Base-by-base conservation (phyloP, 2,329 filamentous ascomycete species). In the Trichophyton simii region DNA sequence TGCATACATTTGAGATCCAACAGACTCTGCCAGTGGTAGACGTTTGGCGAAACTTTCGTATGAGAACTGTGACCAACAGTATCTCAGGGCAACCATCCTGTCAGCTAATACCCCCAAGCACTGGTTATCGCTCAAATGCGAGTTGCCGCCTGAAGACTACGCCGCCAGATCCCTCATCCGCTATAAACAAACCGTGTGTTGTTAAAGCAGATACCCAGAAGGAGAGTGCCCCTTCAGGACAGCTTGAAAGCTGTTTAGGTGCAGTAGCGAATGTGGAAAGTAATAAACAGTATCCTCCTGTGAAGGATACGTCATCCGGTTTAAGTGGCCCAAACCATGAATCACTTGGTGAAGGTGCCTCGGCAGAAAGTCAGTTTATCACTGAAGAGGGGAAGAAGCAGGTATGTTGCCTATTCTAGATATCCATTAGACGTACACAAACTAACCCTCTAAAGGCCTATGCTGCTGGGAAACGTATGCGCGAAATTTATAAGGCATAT, bases 1-100 rank as follows among this genome's bases (percentile, higher is more conserved):
- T 78, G 68, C 77, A 79, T 66, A 68, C 77, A 54, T 79, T 79
- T 66, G 76, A 78, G 64, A 77, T 79, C 61, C 70, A 69, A 61
- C 72, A 73, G 58, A 72, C 74, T 42, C 72, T 71, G 48, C 73
- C 73, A 7, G 69, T 75, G 11, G 70, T 70, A 4, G 69, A 75
- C 54, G 62, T 74, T 36, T 77, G 75, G 75, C 72, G 70, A 61
- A 65, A 65, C 36, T 73, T 69, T 61, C 70, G 72, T 59, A 61
- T 57, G 34, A 63, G 64, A 22, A 42, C 57, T 20, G 36, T 42
- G 18, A 46, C 22, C 8, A 46, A 58, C 18, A 42, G 41, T 44
- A 25, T 46, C 8, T n/a, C 34, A 2, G 57, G 36, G 15, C 38
- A 28, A 13, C 57, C 57, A 13, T 58, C 52, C n/a, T 28, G 52